Conservation (phyloP, 192 early-diverging fungal species). For the Phlyctochytrium bullatum region DNA sequence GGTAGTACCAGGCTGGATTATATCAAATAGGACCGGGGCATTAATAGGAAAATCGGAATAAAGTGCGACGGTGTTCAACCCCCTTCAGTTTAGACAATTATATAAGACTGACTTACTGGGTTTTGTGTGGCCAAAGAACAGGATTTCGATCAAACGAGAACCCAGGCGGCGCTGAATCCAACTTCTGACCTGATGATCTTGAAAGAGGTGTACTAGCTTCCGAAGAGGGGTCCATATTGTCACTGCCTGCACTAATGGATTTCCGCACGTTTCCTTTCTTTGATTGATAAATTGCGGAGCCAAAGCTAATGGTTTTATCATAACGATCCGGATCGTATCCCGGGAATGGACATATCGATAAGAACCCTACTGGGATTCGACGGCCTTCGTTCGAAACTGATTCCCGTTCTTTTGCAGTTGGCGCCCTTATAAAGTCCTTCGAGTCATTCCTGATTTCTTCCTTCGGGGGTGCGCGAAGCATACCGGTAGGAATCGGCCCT, state of each 20-base stretch:
- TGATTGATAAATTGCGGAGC: constrained; percentile 50
- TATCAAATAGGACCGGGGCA: constrained; percentile 55
- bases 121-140: constrained; percentile 48
- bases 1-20: constrained; percentile 50
- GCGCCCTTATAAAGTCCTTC: background rate
- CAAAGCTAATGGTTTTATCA: constrained; percentile 24
- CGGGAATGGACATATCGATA: constrained; percentile 43
- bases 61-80: constrained; percentile 26
- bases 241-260: constrained; percentile 6
- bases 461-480: background rate
- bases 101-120: constrained; percentile 35
- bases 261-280: constrained; percentile 9
- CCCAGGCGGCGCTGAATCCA: constrained; percentile 36
- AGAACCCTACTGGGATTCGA: constrained; percentile 41
- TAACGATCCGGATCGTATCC: constrained; percentile 51
- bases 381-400: background rate
- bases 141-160: constrained; percentile 50
- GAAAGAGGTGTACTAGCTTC: background rate
- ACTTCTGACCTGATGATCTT: background rate
- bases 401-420: background rate
- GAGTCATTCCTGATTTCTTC: constrained; percentile 1
- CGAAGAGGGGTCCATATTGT: background rate
- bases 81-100: constrained; percentile 23
- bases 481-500: constrained; percentile 4
- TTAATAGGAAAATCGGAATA: constrained; percentile 50